These are phyloP conservation scores for Peltaster fructicola DNA, from an alignment of 2,329 filamentous ascomycete species.

Conservation along the genomic window DNA sequence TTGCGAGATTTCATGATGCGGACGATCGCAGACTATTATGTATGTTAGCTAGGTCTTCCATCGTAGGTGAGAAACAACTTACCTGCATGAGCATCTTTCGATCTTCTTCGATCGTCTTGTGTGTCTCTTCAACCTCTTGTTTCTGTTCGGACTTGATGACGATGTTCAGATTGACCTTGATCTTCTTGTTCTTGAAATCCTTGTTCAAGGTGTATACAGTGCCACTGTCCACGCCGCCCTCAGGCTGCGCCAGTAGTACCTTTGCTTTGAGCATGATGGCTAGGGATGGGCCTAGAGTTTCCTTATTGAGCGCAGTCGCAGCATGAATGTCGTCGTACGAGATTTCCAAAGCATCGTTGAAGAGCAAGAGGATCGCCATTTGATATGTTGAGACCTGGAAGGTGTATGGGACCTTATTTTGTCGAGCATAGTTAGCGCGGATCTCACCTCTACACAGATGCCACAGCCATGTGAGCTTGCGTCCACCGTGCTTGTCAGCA, in stretches of 20 bases:
- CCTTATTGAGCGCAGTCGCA: constrained; percentile 60
- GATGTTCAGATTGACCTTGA: constrained; percentile 90
- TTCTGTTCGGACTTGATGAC: constrained; percentile 90
- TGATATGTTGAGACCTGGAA: constrained; percentile 97
- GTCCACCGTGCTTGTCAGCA: constrained; percentile 87
- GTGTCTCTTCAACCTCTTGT: constrained; percentile 89
- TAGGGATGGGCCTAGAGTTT: constrained; percentile 73
- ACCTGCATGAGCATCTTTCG: constrained; percentile 93
- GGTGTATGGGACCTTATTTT: constrained; percentile 76
- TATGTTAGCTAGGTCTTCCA: constrained; percentile 18
- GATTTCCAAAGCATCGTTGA: constrained; percentile 78
- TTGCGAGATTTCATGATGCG: constrained; percentile 99
- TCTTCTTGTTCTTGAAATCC: constrained; percentile 96
- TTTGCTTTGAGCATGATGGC: constrained; percentile 84
- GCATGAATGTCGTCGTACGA: constrained; percentile 76
- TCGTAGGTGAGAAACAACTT: constrained; percentile 23
- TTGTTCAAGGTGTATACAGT: constrained; percentile 76
- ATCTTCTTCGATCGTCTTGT: constrained; percentile 99
- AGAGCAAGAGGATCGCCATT: constrained; percentile 87
- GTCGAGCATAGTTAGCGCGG: constrained; percentile 79
- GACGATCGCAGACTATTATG: constrained; percentile 74
- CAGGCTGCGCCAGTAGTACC: constrained; percentile 56
- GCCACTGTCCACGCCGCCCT: constrained; percentile 58
- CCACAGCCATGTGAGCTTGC: constrained; percentile 96
- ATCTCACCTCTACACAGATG: constrained; percentile 95